Percentiles rank a stretch among this genome's conserved stretches.
Evolutionary conservation across 805 yeast genomes (phyloP).

Genomic region (Isabelozyma heimii): DNA sequence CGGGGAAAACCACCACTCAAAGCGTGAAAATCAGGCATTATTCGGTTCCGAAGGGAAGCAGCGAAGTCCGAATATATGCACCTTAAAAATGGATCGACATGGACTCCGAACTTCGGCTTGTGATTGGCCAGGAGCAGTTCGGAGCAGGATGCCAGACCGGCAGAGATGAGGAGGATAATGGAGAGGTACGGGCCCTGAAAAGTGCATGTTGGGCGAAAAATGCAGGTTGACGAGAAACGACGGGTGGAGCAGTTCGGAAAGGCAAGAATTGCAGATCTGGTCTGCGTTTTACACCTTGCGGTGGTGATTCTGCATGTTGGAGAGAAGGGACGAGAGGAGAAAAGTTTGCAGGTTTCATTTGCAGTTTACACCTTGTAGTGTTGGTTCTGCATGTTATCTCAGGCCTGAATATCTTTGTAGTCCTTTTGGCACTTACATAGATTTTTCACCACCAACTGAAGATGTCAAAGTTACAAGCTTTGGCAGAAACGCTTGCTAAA

Average conservation of each 20-base stretch:
- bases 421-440: background rate
- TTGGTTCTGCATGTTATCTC: too few species aligned
- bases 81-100: background rate
- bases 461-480: background rate
- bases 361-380: background rate
- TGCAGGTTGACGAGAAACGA: too few species aligned
- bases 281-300: too few species aligned
- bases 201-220: background rate
- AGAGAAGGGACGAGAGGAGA: background rate
- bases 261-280: too few species aligned
- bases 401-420: background rate
- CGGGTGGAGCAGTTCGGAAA: too few species aligned
- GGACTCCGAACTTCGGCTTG: background rate
- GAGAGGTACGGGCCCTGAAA: too few species aligned
- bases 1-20: background rate
- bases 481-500: constrained; percentile 19
- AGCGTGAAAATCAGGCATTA: background rate
- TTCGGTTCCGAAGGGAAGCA: background rate
- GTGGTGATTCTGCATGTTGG: too few species aligned
- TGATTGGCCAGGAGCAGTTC: background rate
- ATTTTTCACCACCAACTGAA: background rate
- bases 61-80: background rate
- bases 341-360: background rate
- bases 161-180: background rate
- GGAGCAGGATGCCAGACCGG: background rate